Conservation (phyloP, 2,329 filamentous ascomycete genomes). For the Zelopaecilomyces penicillatus region DNA sequence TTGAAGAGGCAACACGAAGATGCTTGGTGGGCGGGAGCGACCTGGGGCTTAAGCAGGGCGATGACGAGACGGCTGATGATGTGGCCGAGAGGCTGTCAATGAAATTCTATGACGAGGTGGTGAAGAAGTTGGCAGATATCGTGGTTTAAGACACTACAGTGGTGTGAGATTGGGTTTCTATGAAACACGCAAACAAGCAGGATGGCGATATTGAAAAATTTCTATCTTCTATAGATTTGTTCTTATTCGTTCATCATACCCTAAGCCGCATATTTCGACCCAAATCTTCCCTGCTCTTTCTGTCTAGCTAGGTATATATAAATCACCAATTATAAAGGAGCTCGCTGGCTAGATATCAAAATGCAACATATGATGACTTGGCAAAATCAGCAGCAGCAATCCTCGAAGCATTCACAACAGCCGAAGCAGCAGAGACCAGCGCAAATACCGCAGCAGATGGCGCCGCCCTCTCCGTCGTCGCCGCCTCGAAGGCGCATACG, state of each 20-base stretch:
- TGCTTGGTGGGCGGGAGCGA: slow-evolving; percentile 29
- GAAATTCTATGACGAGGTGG: slow-evolving; percentile 35
- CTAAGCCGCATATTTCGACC: no score
- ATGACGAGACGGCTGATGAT: slow-evolving; percentile 33
- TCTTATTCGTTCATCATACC: no score
- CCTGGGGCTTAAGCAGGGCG: slow-evolving; percentile 26
- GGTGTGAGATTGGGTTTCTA: not conserved
- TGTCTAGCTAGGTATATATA: no score
- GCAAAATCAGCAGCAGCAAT: slow-evolving; percentile 15
- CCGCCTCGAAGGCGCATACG: slow-evolving; percentile 25
- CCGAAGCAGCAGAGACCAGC: slow-evolving; percentile 33
- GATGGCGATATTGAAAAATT: no score
- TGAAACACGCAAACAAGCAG: not conserved
- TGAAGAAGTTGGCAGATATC: slow-evolving; percentile 32
- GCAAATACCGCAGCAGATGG: slow-evolving; percentile 32
- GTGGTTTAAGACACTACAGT: slow-evolving; percentile 18
- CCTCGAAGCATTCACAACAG: slow-evolving; percentile 29
- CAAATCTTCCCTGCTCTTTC: no score
- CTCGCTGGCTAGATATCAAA: no score
- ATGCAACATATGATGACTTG: no score
- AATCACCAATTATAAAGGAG: no score
- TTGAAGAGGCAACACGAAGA: slow-evolving; percentile 27
- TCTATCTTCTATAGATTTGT: no score
- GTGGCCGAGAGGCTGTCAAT: slow-evolving; percentile 32
- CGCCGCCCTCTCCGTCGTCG: slow-evolving; percentile 29